Percentiles rank a stretch among this genome's conserved stretches.
phyloP scores from a whole-genome alignment of 306 rosid species.

The Lathyrus sativus region DNA sequence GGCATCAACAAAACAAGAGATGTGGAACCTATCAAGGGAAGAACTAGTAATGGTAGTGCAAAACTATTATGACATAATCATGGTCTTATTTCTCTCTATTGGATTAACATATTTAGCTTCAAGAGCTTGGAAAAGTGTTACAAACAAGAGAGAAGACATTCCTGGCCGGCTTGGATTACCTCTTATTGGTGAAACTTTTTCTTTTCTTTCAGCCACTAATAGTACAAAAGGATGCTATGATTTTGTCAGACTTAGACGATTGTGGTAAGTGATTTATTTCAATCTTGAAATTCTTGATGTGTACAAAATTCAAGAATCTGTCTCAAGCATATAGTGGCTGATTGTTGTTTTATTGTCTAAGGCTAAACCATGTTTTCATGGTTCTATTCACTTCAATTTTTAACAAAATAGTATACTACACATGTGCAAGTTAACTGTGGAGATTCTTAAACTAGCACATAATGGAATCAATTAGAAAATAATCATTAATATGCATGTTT shows the following conservation, averaged over 20 bases:
- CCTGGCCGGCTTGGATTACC: conserved; percentile 74
- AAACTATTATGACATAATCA: conserved; percentile 38
- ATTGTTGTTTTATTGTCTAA: not conserved
- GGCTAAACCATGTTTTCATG: conserved; percentile 4
- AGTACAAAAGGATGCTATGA: conserved; percentile 76
- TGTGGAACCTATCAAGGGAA: conserved; percentile 48
- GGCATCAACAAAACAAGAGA: conserved; percentile 32
- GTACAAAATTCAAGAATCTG: conserved; percentile 2
- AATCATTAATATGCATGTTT: not conserved
- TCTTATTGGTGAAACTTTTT: conserved; percentile 65
- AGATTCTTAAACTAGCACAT: not conserved
- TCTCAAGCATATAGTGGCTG: not conserved
- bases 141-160: conserved; percentile 38
- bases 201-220: conserved; percentile 67
- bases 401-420: not conserved
- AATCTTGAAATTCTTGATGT: not conserved
- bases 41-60: conserved; percentile 40
- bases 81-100: conserved; percentile 44
- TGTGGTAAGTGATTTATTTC: conserved; percentile 54
- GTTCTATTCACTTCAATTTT: not conserved
- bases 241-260: conserved; percentile 69
- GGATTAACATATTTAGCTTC: conserved; percentile 47
- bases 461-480: conserved; percentile 5
- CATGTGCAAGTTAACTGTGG: not conserved
- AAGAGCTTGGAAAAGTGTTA: conserved; percentile 48